phyloP scores from a whole-genome alignment of 495 filamentous ascomycete species.

The Mytilinidion resinicola region DNA sequence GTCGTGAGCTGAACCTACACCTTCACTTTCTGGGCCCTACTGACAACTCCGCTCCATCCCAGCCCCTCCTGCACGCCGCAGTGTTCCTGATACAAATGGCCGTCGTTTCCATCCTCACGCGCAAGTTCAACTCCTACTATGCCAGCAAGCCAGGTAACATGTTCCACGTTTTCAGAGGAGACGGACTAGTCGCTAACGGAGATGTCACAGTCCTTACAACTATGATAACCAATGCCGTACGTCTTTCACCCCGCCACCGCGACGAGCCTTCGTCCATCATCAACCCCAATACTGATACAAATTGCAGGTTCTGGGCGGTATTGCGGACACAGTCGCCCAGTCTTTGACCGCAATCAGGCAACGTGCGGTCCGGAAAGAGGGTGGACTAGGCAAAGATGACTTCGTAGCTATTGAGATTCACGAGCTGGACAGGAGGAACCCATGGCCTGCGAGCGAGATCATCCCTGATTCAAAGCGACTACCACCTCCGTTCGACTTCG shows the following conservation, averaged over 20 bases:
- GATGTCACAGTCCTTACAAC: slow-evolving; percentile 72
- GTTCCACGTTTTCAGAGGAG: background rate
- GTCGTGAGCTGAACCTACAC: slow-evolving; percentile 26
- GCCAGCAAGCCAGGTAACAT: slow-evolving; percentile 68
- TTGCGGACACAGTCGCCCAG: slow-evolving; percentile 94
- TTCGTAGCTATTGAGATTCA: slow-evolving; percentile 82
- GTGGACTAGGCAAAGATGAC: slow-evolving; percentile 54
- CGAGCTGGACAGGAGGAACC: slow-evolving; percentile 79
- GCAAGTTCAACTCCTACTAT: slow-evolving; percentile 92
- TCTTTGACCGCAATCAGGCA: slow-evolving; percentile 76
- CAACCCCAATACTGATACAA: slow-evolving; percentile 3
- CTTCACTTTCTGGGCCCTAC: background rate
- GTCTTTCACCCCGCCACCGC: slow-evolving; percentile 27
- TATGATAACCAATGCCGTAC: slow-evolving; percentile 95
- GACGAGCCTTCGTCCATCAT: background rate
- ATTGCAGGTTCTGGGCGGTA: slow-evolving; percentile 67
- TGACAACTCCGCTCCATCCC: background rate
- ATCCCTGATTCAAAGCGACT: slow-evolving; percentile 56
- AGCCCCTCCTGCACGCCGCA: slow-evolving; percentile 84
- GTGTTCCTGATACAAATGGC: slow-evolving; percentile 86
- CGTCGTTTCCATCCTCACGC: slow-evolving; percentile 68
- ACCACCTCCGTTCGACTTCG: slow-evolving; percentile 89
- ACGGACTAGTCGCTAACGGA: slow-evolving; percentile 26
- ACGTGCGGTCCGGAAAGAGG: slow-evolving; percentile 55
- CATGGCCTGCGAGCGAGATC: slow-evolving; percentile 57